Percentiles rank a stretch among this genome's conserved stretches.
These are phyloP conservation scores for Botrytis pseudocinerea DNA, from an alignment of 2,329 filamentous ascomycete species.

Conservation along the genomic window DNA sequence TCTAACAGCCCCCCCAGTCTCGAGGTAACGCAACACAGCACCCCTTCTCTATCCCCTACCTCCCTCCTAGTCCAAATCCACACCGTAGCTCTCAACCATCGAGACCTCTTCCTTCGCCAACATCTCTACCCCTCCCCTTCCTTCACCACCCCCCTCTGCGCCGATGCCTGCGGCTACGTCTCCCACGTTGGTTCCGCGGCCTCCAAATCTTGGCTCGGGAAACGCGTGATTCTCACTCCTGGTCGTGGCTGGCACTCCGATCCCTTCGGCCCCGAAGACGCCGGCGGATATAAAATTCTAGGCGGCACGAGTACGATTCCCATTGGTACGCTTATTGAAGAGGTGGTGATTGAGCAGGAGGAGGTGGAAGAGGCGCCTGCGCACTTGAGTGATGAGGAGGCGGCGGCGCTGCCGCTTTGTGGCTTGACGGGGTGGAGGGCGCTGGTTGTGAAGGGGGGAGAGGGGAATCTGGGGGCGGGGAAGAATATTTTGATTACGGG, in stretches of 20 bases:
- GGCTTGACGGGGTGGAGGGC: conserved; percentile 82
- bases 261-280: conserved; percentile 71
- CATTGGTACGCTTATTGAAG: conserved; percentile 74
- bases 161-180: conserved; percentile 80
- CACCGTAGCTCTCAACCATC: conserved; percentile 87
- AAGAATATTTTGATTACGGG: conserved; percentile 83
- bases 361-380: conserved; percentile 76
- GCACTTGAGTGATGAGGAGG: conserved; percentile 72
- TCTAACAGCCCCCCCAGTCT: conserved; percentile 41
- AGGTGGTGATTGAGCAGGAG: conserved; percentile 63
- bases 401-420: conserved; percentile 77
- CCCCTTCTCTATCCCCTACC: conserved; percentile 61
- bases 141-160: conserved; percentile 75
- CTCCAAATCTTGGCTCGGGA: conserved; percentile 54
- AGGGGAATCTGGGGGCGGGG: conserved; percentile 59
- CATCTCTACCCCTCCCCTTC: conserved; percentile 85
- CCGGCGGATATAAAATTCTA: conserved; percentile 60
- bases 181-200: conserved; percentile 59
- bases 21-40: conserved; percentile 59
- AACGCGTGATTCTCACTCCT: conserved; percentile 77
- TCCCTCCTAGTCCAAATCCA: conserved; percentile 75
- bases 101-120: conserved; percentile 91
- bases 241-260: conserved; percentile 73
- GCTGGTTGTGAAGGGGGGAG: conserved; percentile 71
- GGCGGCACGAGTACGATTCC: conserved; percentile 67